These are phyloP conservation scores for Chaetomium globosum DNA, from an alignment of 2,329 filamentous ascomycete genomes.

Conservation along the genomic window DNA sequence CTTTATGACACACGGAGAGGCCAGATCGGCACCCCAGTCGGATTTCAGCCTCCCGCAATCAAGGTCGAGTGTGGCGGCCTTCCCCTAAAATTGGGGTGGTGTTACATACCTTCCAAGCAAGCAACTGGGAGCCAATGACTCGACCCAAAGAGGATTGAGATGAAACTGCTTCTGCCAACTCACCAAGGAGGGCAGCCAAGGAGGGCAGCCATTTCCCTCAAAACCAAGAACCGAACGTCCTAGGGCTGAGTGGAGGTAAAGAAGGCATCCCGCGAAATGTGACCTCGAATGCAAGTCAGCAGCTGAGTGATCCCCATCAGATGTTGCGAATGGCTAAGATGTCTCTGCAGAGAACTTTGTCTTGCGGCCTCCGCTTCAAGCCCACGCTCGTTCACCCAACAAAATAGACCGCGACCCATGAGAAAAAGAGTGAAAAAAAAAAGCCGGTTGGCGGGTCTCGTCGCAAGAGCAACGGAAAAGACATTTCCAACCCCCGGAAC, in stretches of 20 bases:
- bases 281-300: slow-evolving; percentile 16
- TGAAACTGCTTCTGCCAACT: slow-evolving; percentile 38
- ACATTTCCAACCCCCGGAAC: background rate
- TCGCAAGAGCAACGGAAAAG: background rate
- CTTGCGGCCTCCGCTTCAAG: slow-evolving; percentile 3
- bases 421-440: background rate
- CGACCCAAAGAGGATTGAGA: slow-evolving; percentile 12
- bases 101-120: background rate
- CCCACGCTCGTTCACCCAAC: background rate
- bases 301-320: slow-evolving; percentile 13
- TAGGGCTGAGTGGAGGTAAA: slow-evolving; percentile 15
- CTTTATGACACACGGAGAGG: background rate
- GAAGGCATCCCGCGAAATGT: slow-evolving; percentile 8
- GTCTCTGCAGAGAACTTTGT: slow-evolving; percentile 17
- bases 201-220: slow-evolving; percentile 31
- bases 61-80: background rate
- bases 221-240: slow-evolving; percentile 23
- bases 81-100: slow-evolving; percentile 4
- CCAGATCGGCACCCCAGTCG: background rate
- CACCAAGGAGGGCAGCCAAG: slow-evolving; percentile 38
- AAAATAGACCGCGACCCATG: slow-evolving; percentile 1
- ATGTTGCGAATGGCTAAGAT: background rate
- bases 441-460: background rate
- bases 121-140: slow-evolving; percentile 31
- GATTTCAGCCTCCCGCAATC: slow-evolving; percentile 19